phyloP scores from a whole-genome alignment of 306 rosid genomes.

The Luffa aegyptiaca region DNA sequence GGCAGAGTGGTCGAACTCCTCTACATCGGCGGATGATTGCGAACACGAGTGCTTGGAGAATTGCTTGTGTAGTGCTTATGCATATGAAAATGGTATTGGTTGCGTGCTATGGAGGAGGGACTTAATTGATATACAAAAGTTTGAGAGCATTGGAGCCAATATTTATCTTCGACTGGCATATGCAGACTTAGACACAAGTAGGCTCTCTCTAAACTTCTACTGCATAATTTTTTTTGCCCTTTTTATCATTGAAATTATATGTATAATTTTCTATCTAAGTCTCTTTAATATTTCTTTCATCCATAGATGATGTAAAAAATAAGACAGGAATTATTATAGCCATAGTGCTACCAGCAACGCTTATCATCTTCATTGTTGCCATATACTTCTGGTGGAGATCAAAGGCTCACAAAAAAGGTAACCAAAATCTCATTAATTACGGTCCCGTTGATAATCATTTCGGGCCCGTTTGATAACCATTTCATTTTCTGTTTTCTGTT shows the following conservation, averaged over 20 bases:
- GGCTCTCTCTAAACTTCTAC: not conserved
- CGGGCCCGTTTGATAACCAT: too few species aligned
- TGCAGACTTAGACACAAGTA: not conserved
- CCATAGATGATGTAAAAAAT: not conserved
- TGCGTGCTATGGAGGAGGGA: constrained; percentile 30
- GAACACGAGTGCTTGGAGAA: constrained; percentile 15
- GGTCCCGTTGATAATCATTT: too few species aligned
- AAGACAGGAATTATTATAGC: not conserved
- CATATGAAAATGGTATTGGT: constrained; percentile 23
- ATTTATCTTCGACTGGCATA: constrained; percentile 2
- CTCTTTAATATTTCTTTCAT: not conserved
- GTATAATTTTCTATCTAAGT: too few species aligned
- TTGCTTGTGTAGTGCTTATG: constrained; percentile 41
- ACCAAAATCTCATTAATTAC: too few species aligned
- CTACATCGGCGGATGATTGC: constrained; percentile 14
- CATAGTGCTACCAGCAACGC: not conserved
- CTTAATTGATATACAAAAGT: constrained; percentile 22
- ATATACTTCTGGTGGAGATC: not conserved
- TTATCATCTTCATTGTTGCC: not conserved
- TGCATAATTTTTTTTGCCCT: not conserved
- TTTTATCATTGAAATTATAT: not conserved
- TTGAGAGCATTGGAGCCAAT: not conserved
- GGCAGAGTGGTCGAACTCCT: not conserved
- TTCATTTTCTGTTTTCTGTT: too few species aligned
- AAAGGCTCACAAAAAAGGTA: not conserved